Conservation (phyloP, 345 rosid species). For the Microcos paniculata region DNA sequence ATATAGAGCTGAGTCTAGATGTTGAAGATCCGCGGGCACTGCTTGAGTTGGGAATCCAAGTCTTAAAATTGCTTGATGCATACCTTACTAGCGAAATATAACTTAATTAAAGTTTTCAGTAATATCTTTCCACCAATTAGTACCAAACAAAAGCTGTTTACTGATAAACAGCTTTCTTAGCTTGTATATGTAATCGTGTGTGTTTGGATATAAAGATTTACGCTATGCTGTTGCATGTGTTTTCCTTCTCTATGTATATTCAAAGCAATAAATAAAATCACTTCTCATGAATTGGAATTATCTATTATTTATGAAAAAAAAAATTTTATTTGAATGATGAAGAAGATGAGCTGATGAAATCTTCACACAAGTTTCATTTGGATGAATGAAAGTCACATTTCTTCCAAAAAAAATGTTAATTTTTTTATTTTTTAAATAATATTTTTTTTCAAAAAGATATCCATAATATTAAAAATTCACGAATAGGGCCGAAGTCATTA, state of each 20-base stretch:
- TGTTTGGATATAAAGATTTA: background rate
- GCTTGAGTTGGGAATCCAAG: background rate
- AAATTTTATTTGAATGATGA: too few relatives aligned
- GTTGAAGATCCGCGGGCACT: background rate
- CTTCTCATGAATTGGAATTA: too few relatives aligned
- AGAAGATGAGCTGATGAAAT: too few relatives aligned
- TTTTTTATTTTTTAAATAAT: too few relatives aligned
- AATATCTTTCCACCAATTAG: background rate
- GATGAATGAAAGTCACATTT: too few relatives aligned
- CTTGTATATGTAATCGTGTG: background rate
- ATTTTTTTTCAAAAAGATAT: too few relatives aligned
- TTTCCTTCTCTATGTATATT: background rate
- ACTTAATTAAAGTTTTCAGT: too few relatives aligned
- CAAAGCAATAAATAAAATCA: background rate
- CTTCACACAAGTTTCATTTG: too few relatives aligned
- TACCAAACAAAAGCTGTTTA: background rate
- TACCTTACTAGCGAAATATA: background rate
- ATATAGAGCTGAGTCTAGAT: background rate
- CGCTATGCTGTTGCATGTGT: background rate
- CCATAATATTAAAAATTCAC: too few relatives aligned
- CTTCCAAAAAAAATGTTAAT: too few relatives aligned
- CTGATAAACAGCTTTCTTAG: background rate
- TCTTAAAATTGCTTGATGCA: background rate
- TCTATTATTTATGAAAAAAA: too few relatives aligned
- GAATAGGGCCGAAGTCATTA: too few relatives aligned